Conservation (phyloP, 1,139 yeast genomes). For the Nadsonia commutata region DNA sequence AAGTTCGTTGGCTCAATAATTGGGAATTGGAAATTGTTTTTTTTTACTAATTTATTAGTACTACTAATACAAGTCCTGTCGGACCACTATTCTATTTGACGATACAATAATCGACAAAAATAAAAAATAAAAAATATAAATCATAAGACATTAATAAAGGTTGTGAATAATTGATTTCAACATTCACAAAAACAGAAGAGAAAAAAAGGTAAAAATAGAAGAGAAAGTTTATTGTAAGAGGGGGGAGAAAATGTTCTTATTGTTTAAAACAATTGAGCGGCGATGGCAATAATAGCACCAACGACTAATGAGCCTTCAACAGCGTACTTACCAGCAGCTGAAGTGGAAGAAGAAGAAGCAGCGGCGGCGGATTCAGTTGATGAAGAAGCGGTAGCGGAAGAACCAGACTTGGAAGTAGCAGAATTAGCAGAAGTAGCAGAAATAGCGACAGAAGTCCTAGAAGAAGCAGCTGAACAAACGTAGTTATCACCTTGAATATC, state of each 20-base stretch:
- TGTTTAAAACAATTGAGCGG: constrained; percentile 18
- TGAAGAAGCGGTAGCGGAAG: constrained; percentile 12
- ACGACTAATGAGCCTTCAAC: constrained; percentile 18
- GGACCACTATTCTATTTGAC: no score
- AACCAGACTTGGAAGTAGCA: constrained; percentile 10
- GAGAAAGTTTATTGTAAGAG: neutral
- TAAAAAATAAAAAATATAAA: no score
- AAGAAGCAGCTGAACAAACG: constrained; percentile 62
- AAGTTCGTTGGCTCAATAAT: no score
- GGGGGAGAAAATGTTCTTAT: no score
- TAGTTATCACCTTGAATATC: constrained; percentile 80
- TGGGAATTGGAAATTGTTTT: no score
- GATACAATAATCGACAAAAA: no score
- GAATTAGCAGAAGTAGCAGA: constrained; percentile 15
- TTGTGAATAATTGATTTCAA: no score
- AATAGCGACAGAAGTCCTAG: constrained; percentile 37
- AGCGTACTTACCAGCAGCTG: constrained; percentile 21
- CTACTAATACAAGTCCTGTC: no score
- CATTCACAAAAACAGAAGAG: neutral
- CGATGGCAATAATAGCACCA: constrained; percentile 23
- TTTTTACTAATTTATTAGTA: no score
- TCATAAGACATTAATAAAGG: no score
- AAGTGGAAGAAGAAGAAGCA: constrained; percentile 20
- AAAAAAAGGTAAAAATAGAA: neutral
- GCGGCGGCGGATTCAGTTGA: constrained; percentile 27